Conservation (phyloP, 352 stramenopile species). For the Phytophthora ramorum region DNA sequence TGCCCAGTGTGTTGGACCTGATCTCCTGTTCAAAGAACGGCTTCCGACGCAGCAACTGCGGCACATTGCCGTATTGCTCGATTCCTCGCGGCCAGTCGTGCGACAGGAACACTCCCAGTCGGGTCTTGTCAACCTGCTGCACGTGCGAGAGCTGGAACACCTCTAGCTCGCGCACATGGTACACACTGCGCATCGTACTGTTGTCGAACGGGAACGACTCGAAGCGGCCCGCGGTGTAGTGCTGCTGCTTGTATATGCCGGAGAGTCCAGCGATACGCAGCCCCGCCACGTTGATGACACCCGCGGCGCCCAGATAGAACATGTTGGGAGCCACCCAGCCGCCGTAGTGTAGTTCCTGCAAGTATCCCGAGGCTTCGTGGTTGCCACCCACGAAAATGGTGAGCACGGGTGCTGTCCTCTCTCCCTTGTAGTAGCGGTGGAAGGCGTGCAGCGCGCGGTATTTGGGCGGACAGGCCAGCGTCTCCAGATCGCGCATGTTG, state of each 20-base stretch:
- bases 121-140: conserved; percentile 47
- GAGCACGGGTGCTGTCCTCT: conserved; percentile 92
- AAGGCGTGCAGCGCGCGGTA: conserved; percentile 95
- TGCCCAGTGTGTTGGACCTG: conserved; percentile 93
- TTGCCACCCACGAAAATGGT: conserved; percentile 99
- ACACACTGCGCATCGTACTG: conserved; percentile 93
- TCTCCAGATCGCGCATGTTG: conserved; percentile 95
- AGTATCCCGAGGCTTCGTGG: conserved; percentile 97
- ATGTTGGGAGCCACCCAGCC: conserved; percentile 99
- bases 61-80: conserved; percentile 93
- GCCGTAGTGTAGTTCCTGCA: conserved; percentile 98
- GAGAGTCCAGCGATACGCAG: conserved; percentile 97
- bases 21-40: conserved; percentile 96
- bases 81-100: conserved; percentile 99
- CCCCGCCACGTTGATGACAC: conserved; percentile 92
- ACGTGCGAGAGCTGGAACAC: conserved; percentile 92
- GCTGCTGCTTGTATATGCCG: conserved; percentile 96
- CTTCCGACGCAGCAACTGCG: conserved; percentile 92
- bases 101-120: conserved; percentile 94
- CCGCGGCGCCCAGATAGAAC: conserved; percentile 97
- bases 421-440: conserved; percentile 96
- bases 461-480: conserved; percentile 95
- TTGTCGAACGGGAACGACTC: conserved; percentile 83
- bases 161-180: conserved; percentile 96
- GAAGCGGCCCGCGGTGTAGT: conserved; percentile 92